Evolutionary conservation across 495 filamentous ascomycete genomes (phyloP).

Genomic region (Cercophora sp.): DNA sequence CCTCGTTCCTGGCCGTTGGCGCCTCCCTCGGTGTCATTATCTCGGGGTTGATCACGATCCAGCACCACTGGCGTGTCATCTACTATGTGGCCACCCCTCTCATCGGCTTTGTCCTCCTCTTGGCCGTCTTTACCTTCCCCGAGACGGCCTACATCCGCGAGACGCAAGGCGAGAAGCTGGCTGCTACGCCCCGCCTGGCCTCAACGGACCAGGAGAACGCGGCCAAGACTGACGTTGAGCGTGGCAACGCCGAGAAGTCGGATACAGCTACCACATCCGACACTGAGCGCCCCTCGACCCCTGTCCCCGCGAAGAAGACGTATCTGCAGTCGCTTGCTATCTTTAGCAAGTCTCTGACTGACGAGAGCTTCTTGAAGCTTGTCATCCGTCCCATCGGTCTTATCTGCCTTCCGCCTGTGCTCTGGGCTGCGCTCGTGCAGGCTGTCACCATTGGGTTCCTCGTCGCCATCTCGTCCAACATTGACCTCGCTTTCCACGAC

Average conservation of each 20-base stretch:
- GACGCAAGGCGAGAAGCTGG: background rate
- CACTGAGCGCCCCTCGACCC: background rate
- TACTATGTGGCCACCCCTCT: conserved; percentile 47
- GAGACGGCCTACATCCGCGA: conserved; percentile 45
- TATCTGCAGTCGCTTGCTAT: conserved; percentile 36
- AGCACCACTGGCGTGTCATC: conserved; percentile 47
- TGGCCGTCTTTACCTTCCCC: conserved; percentile 51
- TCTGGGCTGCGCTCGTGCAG: conserved; percentile 48
- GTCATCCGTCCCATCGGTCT: conserved; percentile 45
- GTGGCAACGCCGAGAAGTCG: conserved; percentile 1
- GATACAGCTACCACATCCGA: conserved; percentile 1
- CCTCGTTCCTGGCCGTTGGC: conserved; percentile 43
- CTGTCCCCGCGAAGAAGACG: conserved; percentile 18
- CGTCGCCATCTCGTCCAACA: conserved; percentile 50
- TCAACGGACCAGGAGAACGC: too few relatives aligned
- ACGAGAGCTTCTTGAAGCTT: conserved; percentile 43
- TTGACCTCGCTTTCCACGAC: conserved; percentile 40
- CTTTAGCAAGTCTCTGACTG: conserved; percentile 37
- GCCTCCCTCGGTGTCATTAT: conserved; percentile 47
- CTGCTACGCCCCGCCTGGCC: background rate
- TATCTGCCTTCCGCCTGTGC: conserved; percentile 45
- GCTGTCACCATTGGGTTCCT: conserved; percentile 52
- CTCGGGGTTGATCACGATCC: conserved; percentile 49
- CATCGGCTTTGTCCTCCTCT: conserved; percentile 39
- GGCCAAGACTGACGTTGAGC: background rate